Conservation (phyloP, 495 filamentous ascomycete species). For the Penicillium crystallinum region DNA sequence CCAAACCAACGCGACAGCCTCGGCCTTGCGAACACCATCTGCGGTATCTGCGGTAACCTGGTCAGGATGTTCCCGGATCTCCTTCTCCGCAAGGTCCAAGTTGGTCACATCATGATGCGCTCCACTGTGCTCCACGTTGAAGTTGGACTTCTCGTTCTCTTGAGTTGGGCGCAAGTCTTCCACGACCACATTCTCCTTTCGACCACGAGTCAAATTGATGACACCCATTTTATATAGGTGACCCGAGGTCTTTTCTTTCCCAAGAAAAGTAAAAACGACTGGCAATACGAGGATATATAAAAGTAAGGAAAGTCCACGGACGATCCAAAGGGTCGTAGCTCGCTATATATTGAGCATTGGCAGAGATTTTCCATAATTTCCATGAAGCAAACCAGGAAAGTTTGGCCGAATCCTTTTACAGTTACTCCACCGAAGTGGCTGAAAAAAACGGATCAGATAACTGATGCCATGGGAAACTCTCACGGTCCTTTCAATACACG, state of each 20-base stretch:
- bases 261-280: neutral
- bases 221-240: conserved; percentile 20
- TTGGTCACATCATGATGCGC: conserved; percentile 1
- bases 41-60: conserved; percentile 27
- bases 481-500: neutral
- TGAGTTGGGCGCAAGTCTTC: conserved; percentile 7
- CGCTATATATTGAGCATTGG: neutral
- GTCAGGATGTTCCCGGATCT: conserved; percentile 22
- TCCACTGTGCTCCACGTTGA: conserved; percentile 3
- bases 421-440: neutral
- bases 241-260: neutral
- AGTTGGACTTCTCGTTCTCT: conserved; percentile 1
- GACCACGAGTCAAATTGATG: conserved; percentile 14
- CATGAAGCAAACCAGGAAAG: neutral
- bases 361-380: neutral
- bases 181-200: conserved; percentile 8
- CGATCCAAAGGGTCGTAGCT: neutral
- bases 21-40: conserved; percentile 39
- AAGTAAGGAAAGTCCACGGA: neutral
- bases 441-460: neutral
- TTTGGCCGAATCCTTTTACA: neutral
- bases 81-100: conserved; percentile 25
- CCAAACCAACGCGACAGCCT: conserved; percentile 38
- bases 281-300: neutral
- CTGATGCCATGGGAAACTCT: neutral